Percentiles rank a stretch among this genome's conserved stretches.
Evolutionary conservation across 1,139 yeast genomes (phyloP).

Genomic region (Nakaseomyces kungkrabaensis): DNA sequence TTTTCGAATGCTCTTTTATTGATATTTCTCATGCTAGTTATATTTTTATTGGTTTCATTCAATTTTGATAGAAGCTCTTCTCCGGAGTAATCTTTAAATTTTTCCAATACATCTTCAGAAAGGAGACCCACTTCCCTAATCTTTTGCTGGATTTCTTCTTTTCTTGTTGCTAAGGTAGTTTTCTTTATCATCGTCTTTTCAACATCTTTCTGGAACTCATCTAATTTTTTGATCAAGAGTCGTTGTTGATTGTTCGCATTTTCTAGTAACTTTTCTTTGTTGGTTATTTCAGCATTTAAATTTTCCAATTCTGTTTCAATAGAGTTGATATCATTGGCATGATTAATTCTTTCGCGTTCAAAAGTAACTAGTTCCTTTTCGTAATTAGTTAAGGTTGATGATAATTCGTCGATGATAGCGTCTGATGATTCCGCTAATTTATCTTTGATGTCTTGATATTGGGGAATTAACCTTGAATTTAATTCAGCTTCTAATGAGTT

Average conservation of each 20-base stretch:
- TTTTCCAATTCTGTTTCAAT: constrained; percentile 24
- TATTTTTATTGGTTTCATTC: constrained; percentile 46
- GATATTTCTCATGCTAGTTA: constrained; percentile 63
- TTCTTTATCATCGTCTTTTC: constrained; percentile 61
- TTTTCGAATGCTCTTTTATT: constrained; percentile 90
- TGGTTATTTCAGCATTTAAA: constrained; percentile 23
- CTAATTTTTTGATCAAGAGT: constrained; percentile 44
- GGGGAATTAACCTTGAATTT: constrained; percentile 43
- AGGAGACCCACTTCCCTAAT: constrained; percentile 78
- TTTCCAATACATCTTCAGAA: constrained; percentile 73
- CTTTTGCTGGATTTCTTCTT: constrained; percentile 63
- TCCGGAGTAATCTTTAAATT: constrained; percentile 37
- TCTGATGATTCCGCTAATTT: constrained; percentile 16
- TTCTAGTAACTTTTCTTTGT: constrained; percentile 36
- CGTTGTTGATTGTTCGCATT: constrained; percentile 51
- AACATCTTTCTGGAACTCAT: constrained; percentile 51
- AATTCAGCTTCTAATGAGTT: constrained; percentile 49
- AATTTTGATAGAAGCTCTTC: constrained; percentile 48
- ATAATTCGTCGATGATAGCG: constrained; percentile 16
- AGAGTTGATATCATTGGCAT: constrained; percentile 30
- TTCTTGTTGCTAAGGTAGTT: constrained; percentile 48
- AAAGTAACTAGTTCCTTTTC: constrained; percentile 14
- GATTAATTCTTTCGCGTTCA: constrained; percentile 24
- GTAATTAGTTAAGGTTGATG: constrained; percentile 31
- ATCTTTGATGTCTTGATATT: constrained; percentile 21